A percentile compares a stretch with the other conserved stretches of the same genome.
These are phyloP conservation scores for Ceratonia siliqua DNA, from an alignment of 306 rosid genomes.

Conservation along the genomic window DNA sequence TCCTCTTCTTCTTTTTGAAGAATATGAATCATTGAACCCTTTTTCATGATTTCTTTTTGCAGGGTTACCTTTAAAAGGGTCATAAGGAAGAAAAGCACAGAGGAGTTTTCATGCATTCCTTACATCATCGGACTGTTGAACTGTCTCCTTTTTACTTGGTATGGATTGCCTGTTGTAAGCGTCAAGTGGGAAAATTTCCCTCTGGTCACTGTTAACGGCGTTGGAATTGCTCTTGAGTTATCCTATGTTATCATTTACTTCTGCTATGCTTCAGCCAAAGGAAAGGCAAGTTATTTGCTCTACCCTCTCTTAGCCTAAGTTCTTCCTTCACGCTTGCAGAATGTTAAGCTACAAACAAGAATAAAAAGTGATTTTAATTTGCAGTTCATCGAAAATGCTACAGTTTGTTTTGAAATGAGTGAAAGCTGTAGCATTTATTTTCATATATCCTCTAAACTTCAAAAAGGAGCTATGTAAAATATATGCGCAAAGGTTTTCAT, in stretches of 20 bases:
- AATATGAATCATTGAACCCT: not conserved
- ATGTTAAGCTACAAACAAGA: not conserved
- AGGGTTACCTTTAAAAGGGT: conserved; percentile 75
- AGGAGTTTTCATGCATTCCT: conserved; percentile 77
- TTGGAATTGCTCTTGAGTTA: conserved; percentile 65
- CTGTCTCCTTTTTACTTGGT: conserved; percentile 79
- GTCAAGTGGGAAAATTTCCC: conserved; percentile 71
- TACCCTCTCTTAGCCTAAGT: conserved; percentile 25
- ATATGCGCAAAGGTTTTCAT: not conserved
- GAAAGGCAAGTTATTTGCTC: conserved; percentile 54
- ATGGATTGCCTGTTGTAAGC: conserved; percentile 82
- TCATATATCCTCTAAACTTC: not conserved
- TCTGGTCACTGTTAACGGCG: conserved; percentile 70
- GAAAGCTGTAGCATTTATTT: not conserved
- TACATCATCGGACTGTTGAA: conserved; percentile 62
- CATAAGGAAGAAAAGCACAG: conserved; percentile 69
- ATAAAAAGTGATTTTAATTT: not conserved
- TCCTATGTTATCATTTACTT: conserved; percentile 65
- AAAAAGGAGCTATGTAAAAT: conserved; percentile 29
- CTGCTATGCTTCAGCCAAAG: conserved; percentile 54
- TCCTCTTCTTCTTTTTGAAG: not conserved
- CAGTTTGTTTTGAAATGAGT: conserved; percentile 23
- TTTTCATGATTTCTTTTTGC: not conserved
- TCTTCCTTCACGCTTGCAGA: conserved; percentile 40
- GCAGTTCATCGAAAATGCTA: not conserved